Percentiles rank a stretch among this genome's conserved stretches.
These are phyloP conservation scores for Tolypocladium ovalisporum DNA, from an alignment of 2,329 filamentous ascomycete genomes.

Conservation along the genomic window DNA sequence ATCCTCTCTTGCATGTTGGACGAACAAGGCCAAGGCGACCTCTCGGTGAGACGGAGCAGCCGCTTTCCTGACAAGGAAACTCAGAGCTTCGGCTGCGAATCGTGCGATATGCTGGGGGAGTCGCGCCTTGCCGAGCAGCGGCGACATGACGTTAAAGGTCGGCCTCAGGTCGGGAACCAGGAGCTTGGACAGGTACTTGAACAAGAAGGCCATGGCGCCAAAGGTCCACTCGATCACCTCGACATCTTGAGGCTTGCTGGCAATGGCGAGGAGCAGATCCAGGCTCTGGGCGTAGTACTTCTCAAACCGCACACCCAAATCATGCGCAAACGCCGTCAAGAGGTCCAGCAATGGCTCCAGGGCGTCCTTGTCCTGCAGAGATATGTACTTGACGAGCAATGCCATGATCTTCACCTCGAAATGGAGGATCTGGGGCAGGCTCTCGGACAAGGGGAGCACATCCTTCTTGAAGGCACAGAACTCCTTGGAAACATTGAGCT, in stretches of 20 bases:
- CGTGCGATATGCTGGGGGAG: slow-evolving; percentile 81
- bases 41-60: slow-evolving; percentile 68
- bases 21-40: slow-evolving; percentile 57
- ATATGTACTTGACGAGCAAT: slow-evolving; percentile 64
- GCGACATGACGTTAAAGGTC: slow-evolving; percentile 71
- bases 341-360: slow-evolving; percentile 81
- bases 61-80: slow-evolving; percentile 85
- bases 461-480: slow-evolving; percentile 71
- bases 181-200: slow-evolving; percentile 90
- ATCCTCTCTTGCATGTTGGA: slow-evolving; percentile 62
- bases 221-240: slow-evolving; percentile 98
- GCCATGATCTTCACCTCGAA: slow-evolving; percentile 80
- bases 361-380: slow-evolving; percentile 64
- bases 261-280: slow-evolving; percentile 64
- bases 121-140: slow-evolving; percentile 70
- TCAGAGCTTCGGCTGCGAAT: slow-evolving; percentile 90
- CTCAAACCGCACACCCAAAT: slow-evolving; percentile 78
- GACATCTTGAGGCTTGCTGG: slow-evolving; percentile 63
- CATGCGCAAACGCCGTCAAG: slow-evolving; percentile 89
- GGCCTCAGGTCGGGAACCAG: slow-evolving; percentile 77
- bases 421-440: slow-evolving; percentile 82
- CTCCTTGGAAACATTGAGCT: slow-evolving; percentile 76
- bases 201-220: slow-evolving; percentile 83
- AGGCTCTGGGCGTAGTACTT: slow-evolving; percentile 73
- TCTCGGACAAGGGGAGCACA: slow-evolving; percentile 72